These are phyloP conservation scores for Dictyostelium intermedium DNA, from an alignment of 78 protist species.

Conservation along the genomic window DNA sequence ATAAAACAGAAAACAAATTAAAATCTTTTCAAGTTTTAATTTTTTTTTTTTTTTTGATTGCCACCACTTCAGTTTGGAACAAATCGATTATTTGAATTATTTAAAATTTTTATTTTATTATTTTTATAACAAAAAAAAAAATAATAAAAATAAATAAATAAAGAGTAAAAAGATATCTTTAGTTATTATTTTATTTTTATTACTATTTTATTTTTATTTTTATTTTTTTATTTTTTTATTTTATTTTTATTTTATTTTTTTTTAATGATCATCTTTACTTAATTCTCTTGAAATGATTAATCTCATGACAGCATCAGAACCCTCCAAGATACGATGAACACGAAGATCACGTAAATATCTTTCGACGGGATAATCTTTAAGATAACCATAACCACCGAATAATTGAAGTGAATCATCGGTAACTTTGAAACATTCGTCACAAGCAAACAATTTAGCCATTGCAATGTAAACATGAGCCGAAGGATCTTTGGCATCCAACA, in stretches of 20 bases:
- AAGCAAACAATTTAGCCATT: constrained; percentile 94
- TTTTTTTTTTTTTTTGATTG: too few relatives aligned
- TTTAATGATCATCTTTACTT: constrained; percentile 25
- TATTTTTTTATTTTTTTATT: background rate
- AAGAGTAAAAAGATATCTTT: too few relatives aligned
- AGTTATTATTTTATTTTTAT: background rate
- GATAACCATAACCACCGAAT: constrained; percentile 96
- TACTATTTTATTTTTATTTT: background rate
- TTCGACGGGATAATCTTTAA: constrained; percentile 91
- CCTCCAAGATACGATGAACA: constrained; percentile 97
- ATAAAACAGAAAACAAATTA: too few relatives aligned
- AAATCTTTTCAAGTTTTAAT: too few relatives aligned
- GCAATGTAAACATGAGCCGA: constrained; percentile 85
- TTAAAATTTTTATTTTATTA: too few relatives aligned
- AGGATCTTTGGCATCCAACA: constrained; percentile 66
- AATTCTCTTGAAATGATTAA: constrained; percentile 48
- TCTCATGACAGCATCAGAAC: constrained; percentile 83
- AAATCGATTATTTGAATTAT: too few relatives aligned
- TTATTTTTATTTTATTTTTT: background rate
- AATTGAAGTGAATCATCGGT: constrained; percentile 92
- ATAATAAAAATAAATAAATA: too few relatives aligned
- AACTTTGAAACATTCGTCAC: constrained; percentile 80
- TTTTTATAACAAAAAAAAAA: too few relatives aligned
- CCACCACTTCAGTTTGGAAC: too few relatives aligned
- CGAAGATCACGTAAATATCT: constrained; percentile 93